A percentile compares a stretch with the other conserved stretches of the same genome.
Evolutionary conservation across 192 early-diverging fungal genomes (phyloP).

Genomic region (Backusella sp.): DNA sequence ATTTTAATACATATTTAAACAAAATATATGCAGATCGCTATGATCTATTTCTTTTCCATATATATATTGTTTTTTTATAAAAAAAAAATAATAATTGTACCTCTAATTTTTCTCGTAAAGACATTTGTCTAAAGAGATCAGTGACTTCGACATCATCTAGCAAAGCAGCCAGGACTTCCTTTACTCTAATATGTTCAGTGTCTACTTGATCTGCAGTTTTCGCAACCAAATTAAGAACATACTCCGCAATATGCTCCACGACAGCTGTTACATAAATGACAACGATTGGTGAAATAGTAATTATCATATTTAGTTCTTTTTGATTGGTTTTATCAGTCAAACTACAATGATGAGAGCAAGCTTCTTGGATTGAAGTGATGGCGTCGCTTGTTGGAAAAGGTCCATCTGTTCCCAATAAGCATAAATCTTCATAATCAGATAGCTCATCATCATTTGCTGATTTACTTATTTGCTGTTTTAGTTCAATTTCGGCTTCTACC

Average conservation of each 20-base stretch:
- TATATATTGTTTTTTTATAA: neutral
- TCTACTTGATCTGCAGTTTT: slow-evolving; percentile 49
- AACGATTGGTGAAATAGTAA: slow-evolving; percentile 33
- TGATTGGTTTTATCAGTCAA: slow-evolving; percentile 34
- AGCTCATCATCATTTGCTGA: slow-evolving; percentile 21
- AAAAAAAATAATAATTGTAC: slow-evolving; percentile 14
- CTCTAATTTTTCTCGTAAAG: slow-evolving; percentile 48
- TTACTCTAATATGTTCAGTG: slow-evolving; percentile 45
- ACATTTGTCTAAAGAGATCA: slow-evolving; percentile 43
- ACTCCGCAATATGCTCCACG: slow-evolving; percentile 57
- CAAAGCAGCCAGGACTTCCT: slow-evolving; percentile 49
- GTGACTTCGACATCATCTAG: slow-evolving; percentile 52
- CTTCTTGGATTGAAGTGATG: slow-evolving; percentile 43
- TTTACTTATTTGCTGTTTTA: slow-evolving; percentile 50
- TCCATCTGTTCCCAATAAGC: slow-evolving; percentile 14
- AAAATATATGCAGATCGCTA: neutral
- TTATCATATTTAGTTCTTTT: neutral
- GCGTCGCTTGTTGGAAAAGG: slow-evolving; percentile 32
- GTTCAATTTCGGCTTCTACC: slow-evolving; percentile 57
- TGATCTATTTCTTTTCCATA: neutral
- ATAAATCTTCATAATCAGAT: slow-evolving; percentile 30
- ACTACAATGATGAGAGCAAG: slow-evolving; percentile 52
- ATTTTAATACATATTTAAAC: neutral
- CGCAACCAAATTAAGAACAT: slow-evolving; percentile 50
- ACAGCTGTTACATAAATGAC: slow-evolving; percentile 58